Conservation (phyloP, 2,329 filamentous ascomycete species). For the Aspergillus chevalieri region DNA sequence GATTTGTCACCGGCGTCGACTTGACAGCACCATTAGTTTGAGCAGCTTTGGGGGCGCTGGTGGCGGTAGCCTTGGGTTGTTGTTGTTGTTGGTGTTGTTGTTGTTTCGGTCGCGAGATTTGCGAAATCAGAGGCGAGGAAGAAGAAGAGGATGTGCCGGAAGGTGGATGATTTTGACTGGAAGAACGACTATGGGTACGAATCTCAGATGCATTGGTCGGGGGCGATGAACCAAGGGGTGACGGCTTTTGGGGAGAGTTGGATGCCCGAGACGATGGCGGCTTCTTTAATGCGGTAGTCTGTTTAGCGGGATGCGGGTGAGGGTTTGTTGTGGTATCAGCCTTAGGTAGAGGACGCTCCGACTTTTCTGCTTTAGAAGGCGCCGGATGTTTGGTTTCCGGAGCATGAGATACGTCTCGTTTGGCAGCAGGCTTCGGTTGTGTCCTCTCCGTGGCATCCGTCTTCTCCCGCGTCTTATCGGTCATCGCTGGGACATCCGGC, state of each 20-base stretch:
- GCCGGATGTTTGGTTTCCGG: slow-evolving; percentile 15
- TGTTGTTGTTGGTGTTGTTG: slow-evolving; percentile 2
- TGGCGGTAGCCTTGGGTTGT: slow-evolving; percentile 3
- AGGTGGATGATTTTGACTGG: slow-evolving; percentile 33
- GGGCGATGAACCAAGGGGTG: slow-evolving; percentile 56
- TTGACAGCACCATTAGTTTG: slow-evolving; percentile 26
- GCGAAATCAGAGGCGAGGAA: slow-evolving; percentile 41
- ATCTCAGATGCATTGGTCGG: slow-evolving; percentile 57
- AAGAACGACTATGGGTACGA: slow-evolving; percentile 39
- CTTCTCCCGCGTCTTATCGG: slow-evolving; percentile 13
- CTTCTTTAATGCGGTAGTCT: slow-evolving; percentile 27
- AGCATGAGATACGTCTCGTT: slow-evolving; percentile 14
- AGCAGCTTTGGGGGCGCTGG: slow-evolving; percentile 14
- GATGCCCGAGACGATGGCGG: slow-evolving; percentile 36
- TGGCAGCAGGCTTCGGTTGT: slow-evolving; percentile 13
- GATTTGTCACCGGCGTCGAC: slow-evolving; percentile 21
- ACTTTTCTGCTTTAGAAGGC: slow-evolving; percentile 20
- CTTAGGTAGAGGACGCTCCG: slow-evolving; percentile 17
- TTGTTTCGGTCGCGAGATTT: slow-evolving; percentile 27
- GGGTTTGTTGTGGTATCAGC: slow-evolving; percentile 4
- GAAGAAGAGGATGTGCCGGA: slow-evolving; percentile 40
- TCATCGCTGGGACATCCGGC: slow-evolving; percentile 21
- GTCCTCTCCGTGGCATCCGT: slow-evolving; percentile 11
- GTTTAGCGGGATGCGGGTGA: background rate
- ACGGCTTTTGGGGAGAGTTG: slow-evolving; percentile 54